These are phyloP conservation scores for Puccinia novopanici DNA, from an alignment of 1,284 basidiomycete genomes.

Conservation along the genomic window DNA sequence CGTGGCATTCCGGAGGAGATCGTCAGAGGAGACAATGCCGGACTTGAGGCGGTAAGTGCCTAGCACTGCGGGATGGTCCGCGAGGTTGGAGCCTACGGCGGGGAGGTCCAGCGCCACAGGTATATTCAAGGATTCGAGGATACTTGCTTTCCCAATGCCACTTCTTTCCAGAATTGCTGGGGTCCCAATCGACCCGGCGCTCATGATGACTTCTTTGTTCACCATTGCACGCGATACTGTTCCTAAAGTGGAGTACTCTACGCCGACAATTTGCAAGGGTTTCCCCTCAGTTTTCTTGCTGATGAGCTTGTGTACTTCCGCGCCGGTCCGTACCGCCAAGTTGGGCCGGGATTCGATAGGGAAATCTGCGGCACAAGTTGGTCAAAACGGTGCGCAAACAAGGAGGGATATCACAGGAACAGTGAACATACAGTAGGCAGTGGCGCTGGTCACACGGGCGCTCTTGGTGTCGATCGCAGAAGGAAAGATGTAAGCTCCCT, in stretches of 20 bases:
- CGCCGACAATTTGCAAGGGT: constrained; percentile 9
- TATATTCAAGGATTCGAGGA: constrained; percentile 51
- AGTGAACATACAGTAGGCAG: constrained; percentile 40
- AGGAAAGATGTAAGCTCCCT: constrained; percentile 40
- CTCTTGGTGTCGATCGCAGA: constrained; percentile 33
- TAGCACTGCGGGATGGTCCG: constrained; percentile 51
- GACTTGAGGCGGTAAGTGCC: constrained; percentile 22
- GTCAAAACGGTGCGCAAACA: not conserved
- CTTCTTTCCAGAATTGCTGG: constrained; percentile 56
- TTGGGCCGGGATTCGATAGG: constrained; percentile 26
- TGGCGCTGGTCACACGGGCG: constrained; percentile 42
- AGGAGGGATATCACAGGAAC: not conserved
- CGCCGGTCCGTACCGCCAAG: constrained; percentile 20
- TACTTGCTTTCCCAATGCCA: constrained; percentile 53
- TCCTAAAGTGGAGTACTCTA: constrained; percentile 34
- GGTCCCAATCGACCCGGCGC: constrained; percentile 55
- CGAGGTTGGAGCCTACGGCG: constrained; percentile 53
- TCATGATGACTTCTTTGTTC: constrained; percentile 54
- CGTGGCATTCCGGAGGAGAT: constrained; percentile 33
- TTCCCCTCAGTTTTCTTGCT: constrained; percentile 17
- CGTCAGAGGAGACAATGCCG: constrained; percentile 40
- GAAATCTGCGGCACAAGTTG: constrained; percentile 6
- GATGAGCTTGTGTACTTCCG: constrained; percentile 28
- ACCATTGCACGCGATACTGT: constrained; percentile 46
- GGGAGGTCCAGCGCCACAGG: constrained; percentile 51